phyloP scores from a whole-genome alignment of 768 basidiomycete genomes.

The Tylopilus balloui region DNA sequence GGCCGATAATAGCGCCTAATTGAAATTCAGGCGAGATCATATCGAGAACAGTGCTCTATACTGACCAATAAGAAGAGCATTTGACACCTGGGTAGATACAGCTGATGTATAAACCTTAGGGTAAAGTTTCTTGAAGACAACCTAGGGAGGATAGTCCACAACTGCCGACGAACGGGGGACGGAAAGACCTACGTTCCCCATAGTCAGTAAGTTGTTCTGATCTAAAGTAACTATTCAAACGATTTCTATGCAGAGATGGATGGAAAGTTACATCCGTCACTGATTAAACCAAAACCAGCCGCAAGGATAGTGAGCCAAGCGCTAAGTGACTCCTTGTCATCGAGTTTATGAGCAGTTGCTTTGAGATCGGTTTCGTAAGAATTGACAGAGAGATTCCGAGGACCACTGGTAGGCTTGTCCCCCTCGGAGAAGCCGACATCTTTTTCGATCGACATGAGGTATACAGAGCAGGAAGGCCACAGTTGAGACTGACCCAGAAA shows the following conservation, averaged over 20 bases:
- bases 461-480: neutral
- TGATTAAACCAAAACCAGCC: constrained; percentile 61
- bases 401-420: constrained; percentile 4
- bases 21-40: constrained; percentile 1
- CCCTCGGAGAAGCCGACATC: constrained; percentile 6
- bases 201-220: constrained; percentile 69
- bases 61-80: constrained; percentile 64
- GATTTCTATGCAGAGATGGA: constrained; percentile 1
- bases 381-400: constrained; percentile 20
- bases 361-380: constrained; percentile 23
- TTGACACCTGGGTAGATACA: constrained; percentile 66
- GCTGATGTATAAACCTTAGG: constrained; percentile 55
- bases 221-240: constrained; percentile 35
- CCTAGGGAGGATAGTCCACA: constrained; percentile 36
- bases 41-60: constrained; percentile 1
- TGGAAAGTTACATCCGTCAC: constrained; percentile 48
- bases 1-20: constrained; percentile 57
- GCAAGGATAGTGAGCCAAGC: constrained; percentile 61
- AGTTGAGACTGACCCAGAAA: neutral
- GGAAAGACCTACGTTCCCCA: constrained; percentile 48
- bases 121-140: constrained; percentile 62
- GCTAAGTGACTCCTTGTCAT: constrained; percentile 45
- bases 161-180: neutral
- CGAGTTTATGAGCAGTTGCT: constrained; percentile 20
- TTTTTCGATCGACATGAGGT: constrained; percentile 24